Evolutionary conservation across 2,329 filamentous ascomycete species (phyloP).

Genomic region (Pseudocercospora musae): DNA sequence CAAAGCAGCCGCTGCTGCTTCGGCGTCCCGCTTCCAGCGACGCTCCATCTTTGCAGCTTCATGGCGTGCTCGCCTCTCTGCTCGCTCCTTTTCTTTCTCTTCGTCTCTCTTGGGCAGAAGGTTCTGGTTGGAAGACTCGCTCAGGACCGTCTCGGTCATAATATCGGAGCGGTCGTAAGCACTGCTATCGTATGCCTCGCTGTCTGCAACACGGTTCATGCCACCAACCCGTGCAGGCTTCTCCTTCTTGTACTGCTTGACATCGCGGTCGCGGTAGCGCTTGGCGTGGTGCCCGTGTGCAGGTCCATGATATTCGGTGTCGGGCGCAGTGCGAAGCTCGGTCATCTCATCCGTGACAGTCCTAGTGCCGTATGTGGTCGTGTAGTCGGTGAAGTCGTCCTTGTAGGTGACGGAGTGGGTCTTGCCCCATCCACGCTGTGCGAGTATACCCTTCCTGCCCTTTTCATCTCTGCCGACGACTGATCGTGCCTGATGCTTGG

Average conservation of each 20-base stretch:
- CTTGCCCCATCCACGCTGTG: slow-evolving; percentile 40
- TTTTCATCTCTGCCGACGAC: slow-evolving; percentile 48
- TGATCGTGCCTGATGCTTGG: slow-evolving; percentile 33
- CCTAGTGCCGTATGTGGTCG: slow-evolving; percentile 20
- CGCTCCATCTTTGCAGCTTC: slow-evolving; percentile 40
- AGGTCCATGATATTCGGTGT: slow-evolving; percentile 20
- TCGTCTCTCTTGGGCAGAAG: slow-evolving; percentile 29
- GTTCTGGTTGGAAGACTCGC: slow-evolving; percentile 48
- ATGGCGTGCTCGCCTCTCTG: slow-evolving; percentile 36
- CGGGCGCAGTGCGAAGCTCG: slow-evolving; percentile 28
- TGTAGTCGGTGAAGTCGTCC: slow-evolving; percentile 41
- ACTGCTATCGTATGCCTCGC: slow-evolving; percentile 75
- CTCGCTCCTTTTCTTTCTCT: slow-evolving; percentile 40
- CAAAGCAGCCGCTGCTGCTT: slow-evolving; percentile 37
- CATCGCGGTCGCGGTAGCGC: slow-evolving; percentile 58
- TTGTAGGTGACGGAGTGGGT: slow-evolving; percentile 43
- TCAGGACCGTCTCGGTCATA: slow-evolving; percentile 39
- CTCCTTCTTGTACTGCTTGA: slow-evolving; percentile 82
- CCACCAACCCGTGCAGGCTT: slow-evolving; percentile 83
- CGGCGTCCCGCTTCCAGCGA: slow-evolving; percentile 40
- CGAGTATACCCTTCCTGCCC: slow-evolving; percentile 37
- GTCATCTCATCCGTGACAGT: slow-evolving; percentile 34
- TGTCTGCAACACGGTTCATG: slow-evolving; percentile 78
- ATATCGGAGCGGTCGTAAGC: slow-evolving; percentile 63
- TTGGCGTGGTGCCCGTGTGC: slow-evolving; percentile 40